These are phyloP conservation scores for Scutellaria minor DNA, from an alignment of 257 asterid species.

Conservation along the genomic window DNA sequence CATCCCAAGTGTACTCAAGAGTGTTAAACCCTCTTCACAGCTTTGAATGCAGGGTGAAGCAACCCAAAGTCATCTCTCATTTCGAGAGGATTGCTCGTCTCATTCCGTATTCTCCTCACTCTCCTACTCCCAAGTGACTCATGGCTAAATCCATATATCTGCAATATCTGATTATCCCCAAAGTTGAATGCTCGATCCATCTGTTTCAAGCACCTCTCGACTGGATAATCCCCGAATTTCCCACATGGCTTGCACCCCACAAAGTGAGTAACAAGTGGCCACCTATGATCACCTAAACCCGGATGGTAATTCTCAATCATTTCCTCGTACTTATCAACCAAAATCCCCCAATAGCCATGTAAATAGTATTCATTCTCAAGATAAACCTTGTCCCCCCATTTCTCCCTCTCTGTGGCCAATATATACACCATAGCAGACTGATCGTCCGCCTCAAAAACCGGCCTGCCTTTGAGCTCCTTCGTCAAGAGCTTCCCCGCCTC, in stretches of 20 bases:
- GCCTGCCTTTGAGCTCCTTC: conserved; percentile 48
- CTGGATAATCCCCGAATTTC: conserved; percentile 62
- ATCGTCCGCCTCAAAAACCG: conserved; percentile 62
- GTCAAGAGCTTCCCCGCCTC: conserved; percentile 54
- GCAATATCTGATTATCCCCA: conserved; percentile 62
- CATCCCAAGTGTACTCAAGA: conserved; percentile 13
- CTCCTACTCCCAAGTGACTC: conserved; percentile 53
- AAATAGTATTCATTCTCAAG: conserved; percentile 50
- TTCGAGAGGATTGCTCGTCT: conserved; percentile 53
- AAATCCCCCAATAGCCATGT: conserved; percentile 69
- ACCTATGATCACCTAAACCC: conserved; percentile 60
- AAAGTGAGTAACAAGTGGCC: conserved; percentile 68
- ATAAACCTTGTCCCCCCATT: conserved; percentile 61
- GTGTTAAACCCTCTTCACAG: conserved; percentile 41
- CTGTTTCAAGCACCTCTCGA: conserved; percentile 62
- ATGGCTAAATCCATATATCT: conserved; percentile 60
- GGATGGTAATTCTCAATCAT: conserved; percentile 64
- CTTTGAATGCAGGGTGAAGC: conserved; percentile 61
- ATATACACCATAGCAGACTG: conserved; percentile 68
- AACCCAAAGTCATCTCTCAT: conserved; percentile 53
- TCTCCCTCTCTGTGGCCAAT: conserved; percentile 55
- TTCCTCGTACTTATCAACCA: conserved; percentile 61
- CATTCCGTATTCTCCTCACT: conserved; percentile 53
- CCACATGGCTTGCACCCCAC: conserved; percentile 73
- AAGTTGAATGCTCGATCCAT: conserved; percentile 66